Conservation (phyloP, 306 rosid genomes). For the Macrotyloma uniflorum region DNA sequence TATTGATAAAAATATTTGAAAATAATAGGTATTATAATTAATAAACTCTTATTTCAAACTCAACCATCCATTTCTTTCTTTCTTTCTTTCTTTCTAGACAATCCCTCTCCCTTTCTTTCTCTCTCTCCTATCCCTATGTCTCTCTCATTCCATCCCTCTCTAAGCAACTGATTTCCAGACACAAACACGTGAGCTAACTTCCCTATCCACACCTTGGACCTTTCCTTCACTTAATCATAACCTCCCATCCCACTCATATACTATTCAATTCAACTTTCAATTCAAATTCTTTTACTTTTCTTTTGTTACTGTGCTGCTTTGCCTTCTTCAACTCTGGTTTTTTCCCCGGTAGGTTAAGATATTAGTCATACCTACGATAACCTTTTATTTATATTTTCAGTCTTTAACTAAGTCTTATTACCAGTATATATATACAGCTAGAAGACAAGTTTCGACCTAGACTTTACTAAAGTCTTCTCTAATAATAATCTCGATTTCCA, state of each 20-base stretch:
- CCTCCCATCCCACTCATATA: conserved; percentile 41
- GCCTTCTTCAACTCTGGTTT: neutral
- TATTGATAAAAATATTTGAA: no score
- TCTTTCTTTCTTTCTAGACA: conserved; percentile 53
- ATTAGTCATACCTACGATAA: neutral
- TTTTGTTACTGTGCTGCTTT: neutral
- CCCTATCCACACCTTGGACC: conserved; percentile 61
- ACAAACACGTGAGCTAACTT: conserved; percentile 85
- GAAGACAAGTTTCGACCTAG: neutral
- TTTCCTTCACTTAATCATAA: conserved; percentile 56
- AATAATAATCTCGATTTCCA: neutral
- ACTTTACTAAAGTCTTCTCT: neutral
- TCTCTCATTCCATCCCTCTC: conserved; percentile 39
- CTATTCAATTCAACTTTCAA: neutral
- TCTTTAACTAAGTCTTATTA: neutral
- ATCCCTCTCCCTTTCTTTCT: neutral
- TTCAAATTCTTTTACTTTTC: neutral
- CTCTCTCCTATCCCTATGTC: neutral
- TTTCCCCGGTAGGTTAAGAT: neutral
- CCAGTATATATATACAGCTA: neutral
- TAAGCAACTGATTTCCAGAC: conserved; percentile 65
- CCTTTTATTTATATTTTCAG: neutral
- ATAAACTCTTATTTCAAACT: conserved; percentile 20
- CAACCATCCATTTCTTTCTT: conserved; percentile 54
- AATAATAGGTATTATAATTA: neutral